A percentile compares a stretch with the other conserved stretches of the same genome.
Conservation (phyloP, 1,284 basidiomycete species). For the Kalmanozyma brasiliensis region DNA sequence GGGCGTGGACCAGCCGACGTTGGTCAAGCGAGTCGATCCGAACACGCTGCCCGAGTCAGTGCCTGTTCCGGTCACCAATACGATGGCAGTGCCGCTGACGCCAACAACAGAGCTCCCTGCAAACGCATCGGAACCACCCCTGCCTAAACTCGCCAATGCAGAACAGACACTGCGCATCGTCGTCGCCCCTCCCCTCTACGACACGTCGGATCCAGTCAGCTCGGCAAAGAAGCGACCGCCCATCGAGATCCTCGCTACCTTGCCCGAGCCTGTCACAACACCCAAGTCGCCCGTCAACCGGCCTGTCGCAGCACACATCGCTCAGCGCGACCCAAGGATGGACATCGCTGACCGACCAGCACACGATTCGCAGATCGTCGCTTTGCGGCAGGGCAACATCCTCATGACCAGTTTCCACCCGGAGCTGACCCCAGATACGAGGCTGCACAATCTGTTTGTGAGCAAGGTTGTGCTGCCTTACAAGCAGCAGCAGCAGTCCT, state of each 20-base stretch:
- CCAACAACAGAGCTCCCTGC: constrained; percentile 11
- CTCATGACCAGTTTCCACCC: constrained; percentile 94
- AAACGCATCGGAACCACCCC: constrained; percentile 14
- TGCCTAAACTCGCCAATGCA: constrained; percentile 16
- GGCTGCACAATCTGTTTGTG: constrained; percentile 90
- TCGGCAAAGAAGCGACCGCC: constrained; percentile 49
- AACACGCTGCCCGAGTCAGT: constrained; percentile 6
- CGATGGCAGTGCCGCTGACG: constrained; percentile 23
- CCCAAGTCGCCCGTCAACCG: constrained; percentile 30
- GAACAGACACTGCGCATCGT: constrained; percentile 32
- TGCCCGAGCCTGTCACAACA: constrained; percentile 73
- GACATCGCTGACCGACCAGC: constrained; percentile 37
- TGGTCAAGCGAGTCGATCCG: constrained; percentile 33
- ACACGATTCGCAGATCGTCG: constrained; percentile 77
- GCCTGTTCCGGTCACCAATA: constrained; percentile 13
- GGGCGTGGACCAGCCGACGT: constrained; percentile 37
- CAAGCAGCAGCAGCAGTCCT: constrained; percentile 10
- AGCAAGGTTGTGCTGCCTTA: constrained; percentile 36
- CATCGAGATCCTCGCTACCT: constrained; percentile 76
- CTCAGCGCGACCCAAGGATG: constrained; percentile 23
- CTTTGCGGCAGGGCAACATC: constrained; percentile 83
- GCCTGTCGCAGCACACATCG: constrained; percentile 19
- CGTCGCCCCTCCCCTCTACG: constrained; percentile 53
- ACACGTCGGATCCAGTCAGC: constrained; percentile 19
- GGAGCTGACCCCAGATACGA: constrained; percentile 85